A percentile compares a stretch with the other conserved stretches of the same genome.
Evolutionary conservation across 2,329 filamentous ascomycete genomes (phyloP).

Genomic region (Cadophora luteo-olivacea): DNA sequence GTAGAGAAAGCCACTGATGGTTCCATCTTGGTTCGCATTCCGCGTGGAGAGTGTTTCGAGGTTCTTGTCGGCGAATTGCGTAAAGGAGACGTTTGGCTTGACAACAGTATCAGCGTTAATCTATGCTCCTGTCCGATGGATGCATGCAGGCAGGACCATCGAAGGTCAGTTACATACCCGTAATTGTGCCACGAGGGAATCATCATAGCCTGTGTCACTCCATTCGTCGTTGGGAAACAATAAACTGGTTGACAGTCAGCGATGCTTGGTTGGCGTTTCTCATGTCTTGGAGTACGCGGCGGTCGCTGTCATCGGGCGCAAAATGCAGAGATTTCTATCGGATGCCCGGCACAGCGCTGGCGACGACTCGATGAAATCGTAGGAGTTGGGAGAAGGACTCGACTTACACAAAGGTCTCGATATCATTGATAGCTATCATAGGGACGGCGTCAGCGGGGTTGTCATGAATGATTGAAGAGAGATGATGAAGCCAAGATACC

Average conservation of each 20-base stretch:
- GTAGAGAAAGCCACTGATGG: constrained; percentile 82
- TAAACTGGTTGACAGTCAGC: constrained; percentile 36
- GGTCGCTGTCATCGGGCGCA: constrained; percentile 7
- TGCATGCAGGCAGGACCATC: not conserved
- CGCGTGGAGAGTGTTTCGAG: constrained; percentile 80
- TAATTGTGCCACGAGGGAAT: constrained; percentile 35
- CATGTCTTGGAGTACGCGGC: constrained; percentile 2
- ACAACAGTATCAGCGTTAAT: constrained; percentile 24
- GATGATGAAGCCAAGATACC: constrained; percentile 28
- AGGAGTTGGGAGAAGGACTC: not conserved
- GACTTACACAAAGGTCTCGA: constrained; percentile 42
- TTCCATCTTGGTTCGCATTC: constrained; percentile 62
- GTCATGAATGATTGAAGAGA: constrained; percentile 6
- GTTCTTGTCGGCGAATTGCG: constrained; percentile 55
- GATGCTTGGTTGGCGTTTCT: constrained; percentile 10
- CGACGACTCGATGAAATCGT: not conserved
- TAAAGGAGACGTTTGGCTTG: constrained; percentile 43
- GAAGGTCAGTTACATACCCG: constrained; percentile 32
- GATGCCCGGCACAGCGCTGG: not conserved
- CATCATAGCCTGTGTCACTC: constrained; percentile 31
- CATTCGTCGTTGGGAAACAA: constrained; percentile 43
- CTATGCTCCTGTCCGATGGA: not conserved
- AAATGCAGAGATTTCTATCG: constrained; percentile 6
- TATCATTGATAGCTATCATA: constrained; percentile 38
- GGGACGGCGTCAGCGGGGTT: constrained; percentile 24